Conservation (phyloP, 805 yeast genomes). For the Candida insectalens region DNA sequence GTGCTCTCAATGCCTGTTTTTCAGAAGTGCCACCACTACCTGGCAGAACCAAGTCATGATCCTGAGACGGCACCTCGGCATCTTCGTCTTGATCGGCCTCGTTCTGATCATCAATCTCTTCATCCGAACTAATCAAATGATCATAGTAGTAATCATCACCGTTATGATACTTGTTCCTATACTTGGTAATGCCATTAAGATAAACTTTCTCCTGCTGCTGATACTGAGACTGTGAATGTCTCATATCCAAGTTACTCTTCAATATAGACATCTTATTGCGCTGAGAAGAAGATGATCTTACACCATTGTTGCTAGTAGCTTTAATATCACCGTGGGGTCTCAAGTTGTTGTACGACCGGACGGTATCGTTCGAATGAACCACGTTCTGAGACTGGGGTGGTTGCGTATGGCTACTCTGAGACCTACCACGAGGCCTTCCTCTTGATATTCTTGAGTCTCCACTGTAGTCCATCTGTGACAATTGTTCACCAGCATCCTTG, state of each 20-base stretch:
- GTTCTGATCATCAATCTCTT: constrained; percentile 24
- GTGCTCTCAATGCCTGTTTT: constrained; percentile 20
- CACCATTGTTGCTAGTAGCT: no score
- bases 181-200: constrained; percentile 32
- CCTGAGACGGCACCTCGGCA: constrained; percentile 8
- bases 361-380: no score
- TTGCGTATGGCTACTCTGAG: no score
- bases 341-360: no score
- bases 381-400: no score
- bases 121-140: constrained; percentile 31
- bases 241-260: constrained; percentile 22
- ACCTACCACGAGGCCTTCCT: no score
- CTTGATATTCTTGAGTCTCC: no score
- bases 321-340: no score
- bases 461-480: constrained; percentile 1
- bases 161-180: constrained; percentile 20
- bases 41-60: constrained; percentile 5
- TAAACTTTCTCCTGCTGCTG: constrained; percentile 45
- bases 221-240: constrained; percentile 30
- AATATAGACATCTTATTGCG: constrained; percentile 20
- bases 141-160: constrained; percentile 49
- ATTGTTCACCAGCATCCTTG: constrained; percentile 3
- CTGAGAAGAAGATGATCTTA: no score
- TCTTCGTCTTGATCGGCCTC: constrained; percentile 18
- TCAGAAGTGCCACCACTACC: constrained; percentile 12